Percentiles rank a stretch among this genome's conserved stretches.
Conservation (phyloP, 169 alveolate genomes). For the Plasmodium vivax region DNA sequence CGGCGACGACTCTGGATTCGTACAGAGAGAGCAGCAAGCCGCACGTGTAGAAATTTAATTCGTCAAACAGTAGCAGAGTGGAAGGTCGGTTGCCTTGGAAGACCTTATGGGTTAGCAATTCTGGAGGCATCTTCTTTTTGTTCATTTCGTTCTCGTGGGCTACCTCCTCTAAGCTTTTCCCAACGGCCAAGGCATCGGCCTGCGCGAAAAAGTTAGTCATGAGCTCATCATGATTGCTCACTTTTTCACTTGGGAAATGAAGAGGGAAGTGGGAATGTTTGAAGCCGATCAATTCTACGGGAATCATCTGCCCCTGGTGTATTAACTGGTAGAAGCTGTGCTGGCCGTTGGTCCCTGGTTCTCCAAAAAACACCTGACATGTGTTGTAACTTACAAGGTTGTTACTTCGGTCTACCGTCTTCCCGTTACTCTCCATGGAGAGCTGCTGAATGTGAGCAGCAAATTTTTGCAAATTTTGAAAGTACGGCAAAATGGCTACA, state of each 20-base stretch:
- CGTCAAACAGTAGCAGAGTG: slow-evolving; percentile 88
- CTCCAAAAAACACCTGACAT: slow-evolving; percentile 99
- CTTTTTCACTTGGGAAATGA: slow-evolving; percentile 71
- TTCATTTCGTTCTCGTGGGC: slow-evolving; percentile 76
- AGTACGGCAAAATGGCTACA: slow-evolving; percentile 98
- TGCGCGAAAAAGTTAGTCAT: slow-evolving; percentile 99
- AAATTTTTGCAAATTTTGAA: slow-evolving; percentile 94
- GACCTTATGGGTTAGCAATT: slow-evolving; percentile 91
- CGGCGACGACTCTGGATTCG: slow-evolving; percentile 98
- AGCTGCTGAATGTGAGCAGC: slow-evolving; percentile 98
- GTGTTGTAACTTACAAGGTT: slow-evolving; percentile 83
- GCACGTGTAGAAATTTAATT: slow-evolving; percentile 89
- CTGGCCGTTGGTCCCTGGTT: slow-evolving; percentile 99
- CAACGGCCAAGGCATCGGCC: slow-evolving; percentile 99
- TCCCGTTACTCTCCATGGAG: slow-evolving; percentile 99
- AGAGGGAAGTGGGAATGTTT: slow-evolving; percentile 92
- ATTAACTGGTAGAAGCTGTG: slow-evolving; percentile 97
- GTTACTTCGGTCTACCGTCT: slow-evolving; percentile 90
- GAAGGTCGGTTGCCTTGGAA: slow-evolving; percentile 98
- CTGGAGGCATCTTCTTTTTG: slow-evolving; percentile 85
- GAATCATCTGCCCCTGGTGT: slow-evolving; percentile 97
- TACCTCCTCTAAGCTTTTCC: slow-evolving; percentile 91
- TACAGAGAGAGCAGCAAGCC: slow-evolving; percentile 97
- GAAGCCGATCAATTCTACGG: slow-evolving; percentile 98
- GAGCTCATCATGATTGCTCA: slow-evolving; percentile 95